Base-by-base conservation (phyloP, 805 yeast genomes). In the Jamesozyma piceae region DNA sequence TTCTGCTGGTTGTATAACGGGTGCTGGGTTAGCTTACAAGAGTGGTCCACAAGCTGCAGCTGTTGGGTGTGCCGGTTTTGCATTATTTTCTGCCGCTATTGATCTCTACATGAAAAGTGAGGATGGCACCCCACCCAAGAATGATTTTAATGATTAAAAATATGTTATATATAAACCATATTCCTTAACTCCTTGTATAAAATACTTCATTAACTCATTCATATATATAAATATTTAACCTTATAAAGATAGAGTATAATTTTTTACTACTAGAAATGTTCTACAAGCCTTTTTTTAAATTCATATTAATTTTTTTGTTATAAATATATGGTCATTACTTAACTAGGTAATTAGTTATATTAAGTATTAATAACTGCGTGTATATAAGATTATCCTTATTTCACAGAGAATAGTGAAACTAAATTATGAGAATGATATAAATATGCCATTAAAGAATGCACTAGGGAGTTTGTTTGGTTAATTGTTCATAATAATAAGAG, bases 11-110 rank as follows among this genome's bases (percentile, higher is more conserved):
- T 92, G 97, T 65, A 69, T 90, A 30, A 92, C 98, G 1, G 98
- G 98, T 35, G 98, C 95, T 28, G 97, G 95, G 0, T 72, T 92
- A 41, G 95, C 97, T 2, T 74, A 84, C 52, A 86, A 83, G 58
- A 78, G 92, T 38, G 98, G 98, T 1, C 98, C 98, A 1, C 88
- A 81, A 54, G 94, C 95, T 24, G 92, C 95, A 0, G 54, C 79
- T 21, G 61, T 89, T 45, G 98, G 98, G 1, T 92, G 97, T 71
- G 96, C 94, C 22, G 98, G 97, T 8, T 92, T 92, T 68, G 97
- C 97, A 2, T 95, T 92, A 6, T 92, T 92, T 62, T 82, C 95
- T 43, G 80, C 87, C 3, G 95, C 95, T 34, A 67, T 89, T 45
- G 96, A 89, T 59, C 60, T 83, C 50, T 89, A 89, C 55, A 73